Base-by-base conservation (phyloP, 306 rosid genomes). In the Rosa lucieae region DNA sequence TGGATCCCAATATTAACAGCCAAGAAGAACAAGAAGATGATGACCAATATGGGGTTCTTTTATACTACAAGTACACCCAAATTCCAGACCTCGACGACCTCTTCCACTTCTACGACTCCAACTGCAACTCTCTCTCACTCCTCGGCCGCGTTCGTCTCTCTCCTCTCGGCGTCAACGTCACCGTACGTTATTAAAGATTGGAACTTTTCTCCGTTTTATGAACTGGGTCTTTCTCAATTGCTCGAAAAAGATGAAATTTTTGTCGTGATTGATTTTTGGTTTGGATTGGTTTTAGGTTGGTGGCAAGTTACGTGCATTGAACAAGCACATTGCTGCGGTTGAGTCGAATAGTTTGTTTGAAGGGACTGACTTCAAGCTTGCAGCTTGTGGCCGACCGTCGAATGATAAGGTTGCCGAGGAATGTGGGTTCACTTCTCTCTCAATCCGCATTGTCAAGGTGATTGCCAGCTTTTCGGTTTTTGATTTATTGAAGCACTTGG, bases 111-210 rank as follows among this genome's bases (percentile, higher is more conserved):
- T 91, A 91, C 87, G 20, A 81, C 1, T 86, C 92, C 84, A 92
- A 89, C 86, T 94, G 97, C 87, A 82, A 76, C 78, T 88, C 93
- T 12, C 97, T 91, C 80, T 72, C 53, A 68, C 92, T 95, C 75
- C 91, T 91, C 39, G 99, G 99, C 52, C 97, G 97, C 29, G 94
- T 95, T 78, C 97, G 97, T 5, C 87, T 95, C 77, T 89, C 99
- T 72, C 53, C 94, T 76, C 89, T 85, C 35, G 97, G 97, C 85
- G 95, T 92, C 89, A 91, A 91, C 71, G 97, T 95, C 77, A 92
- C 99, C 21, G 97, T 94, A 83, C 6, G 51, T 35, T 65, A 0
- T 2, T 29, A 65, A 20, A 72, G 13, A 17, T 17, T 6, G 8
- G 21, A 67, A 12, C 2, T 44, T 20, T 37, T 5, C 21, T 48